A percentile compares a stretch with the other conserved stretches of the same genome.
Conservation (phyloP, 352 stramenopile species). For the Globisporangium cystogenes region DNA sequence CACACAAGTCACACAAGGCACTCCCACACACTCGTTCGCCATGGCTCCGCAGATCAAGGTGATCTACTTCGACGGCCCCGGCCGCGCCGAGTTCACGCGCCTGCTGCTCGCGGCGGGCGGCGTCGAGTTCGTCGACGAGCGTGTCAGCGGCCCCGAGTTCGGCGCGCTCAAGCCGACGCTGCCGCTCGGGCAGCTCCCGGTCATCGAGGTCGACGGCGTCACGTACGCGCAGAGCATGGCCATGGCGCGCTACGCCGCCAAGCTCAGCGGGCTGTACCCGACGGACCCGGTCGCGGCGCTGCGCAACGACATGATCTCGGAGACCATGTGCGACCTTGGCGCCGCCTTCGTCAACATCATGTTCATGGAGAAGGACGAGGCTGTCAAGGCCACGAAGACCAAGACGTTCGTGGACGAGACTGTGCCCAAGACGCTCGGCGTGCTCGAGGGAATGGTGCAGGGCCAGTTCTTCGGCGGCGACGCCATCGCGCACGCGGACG, state of each 20-base stretch:
- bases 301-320: slow-evolving; percentile 14
- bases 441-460: slow-evolving; percentile 33
- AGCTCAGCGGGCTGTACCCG: slow-evolving; percentile 16
- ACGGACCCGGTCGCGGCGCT: slow-evolving; percentile 8
- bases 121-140: slow-evolving; percentile 4
- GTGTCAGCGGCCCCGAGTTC: slow-evolving; percentile 16
- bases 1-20: neutral
- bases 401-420: too few species aligned
- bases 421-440: too few species aligned
- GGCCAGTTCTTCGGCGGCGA: slow-evolving; percentile 49
- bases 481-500: slow-evolving; percentile 26
- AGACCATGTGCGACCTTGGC: slow-evolving; percentile 7
- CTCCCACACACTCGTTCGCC: too few species aligned
- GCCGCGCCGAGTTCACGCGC: neutral
- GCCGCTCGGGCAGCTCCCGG: slow-evolving; percentile 21
- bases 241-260: slow-evolving; percentile 27
- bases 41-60: neutral
- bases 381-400: neutral
- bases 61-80: neutral
- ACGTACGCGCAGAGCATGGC: slow-evolving; percentile 19
- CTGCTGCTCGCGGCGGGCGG: slow-evolving; percentile 3
- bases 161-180: slow-evolving; percentile 16
- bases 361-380: slow-evolving; percentile 1
- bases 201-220: slow-evolving; percentile 21
- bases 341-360: neutral